Evolutionary conservation across 116 monocot genomes (phyloP).

Genomic region (Zostera marina): DNA sequence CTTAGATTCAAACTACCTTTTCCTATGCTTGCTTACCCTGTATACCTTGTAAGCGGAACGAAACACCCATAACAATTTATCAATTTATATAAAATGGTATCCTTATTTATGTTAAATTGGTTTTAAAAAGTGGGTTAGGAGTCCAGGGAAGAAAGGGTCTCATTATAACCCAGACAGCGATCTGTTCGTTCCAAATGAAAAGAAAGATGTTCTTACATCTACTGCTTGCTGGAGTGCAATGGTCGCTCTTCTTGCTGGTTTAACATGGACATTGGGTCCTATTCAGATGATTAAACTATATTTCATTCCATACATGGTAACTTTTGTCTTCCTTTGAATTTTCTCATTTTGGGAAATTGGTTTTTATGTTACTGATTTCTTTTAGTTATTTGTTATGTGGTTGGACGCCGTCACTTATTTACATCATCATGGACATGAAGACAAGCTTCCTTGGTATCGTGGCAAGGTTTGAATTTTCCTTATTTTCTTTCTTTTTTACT

Average conservation of each 20-base stretch:
- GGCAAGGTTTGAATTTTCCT: slow-evolving; percentile 12
- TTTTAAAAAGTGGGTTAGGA: slow-evolving; percentile 13
- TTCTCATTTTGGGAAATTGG: not conserved
- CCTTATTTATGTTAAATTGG: too few species aligned
- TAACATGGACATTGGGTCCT: slow-evolving; percentile 33
- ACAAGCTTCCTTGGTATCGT: slow-evolving; percentile 17
- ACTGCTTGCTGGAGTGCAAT: slow-evolving; percentile 48
- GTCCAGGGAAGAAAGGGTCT: slow-evolving; percentile 71
- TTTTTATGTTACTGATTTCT: not conserved
- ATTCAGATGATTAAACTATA: slow-evolving; percentile 59
- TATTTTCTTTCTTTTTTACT: not conserved
- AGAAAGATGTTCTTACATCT: slow-evolving; percentile 54
- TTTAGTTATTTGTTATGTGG: slow-evolving; percentile 18
- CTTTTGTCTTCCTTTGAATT: slow-evolving; percentile 1
- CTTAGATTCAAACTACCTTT: slow-evolving; percentile 60
- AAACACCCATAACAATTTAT: not conserved
- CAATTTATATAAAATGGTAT: not conserved
- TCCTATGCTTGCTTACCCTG: slow-evolving; percentile 71
- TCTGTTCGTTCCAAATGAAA: slow-evolving; percentile 58
- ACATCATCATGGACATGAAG: slow-evolving; percentile 19
- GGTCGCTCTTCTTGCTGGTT: slow-evolving; percentile 32
- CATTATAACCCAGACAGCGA: slow-evolving; percentile 65
- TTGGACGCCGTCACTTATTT: slow-evolving; percentile 15
- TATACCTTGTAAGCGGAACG: slow-evolving; percentile 43
- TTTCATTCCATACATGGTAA: slow-evolving; percentile 41